Evolutionary conservation across 1,284 basidiomycete genomes (phyloP).

Genomic region (Austroboletus niveus): DNA sequence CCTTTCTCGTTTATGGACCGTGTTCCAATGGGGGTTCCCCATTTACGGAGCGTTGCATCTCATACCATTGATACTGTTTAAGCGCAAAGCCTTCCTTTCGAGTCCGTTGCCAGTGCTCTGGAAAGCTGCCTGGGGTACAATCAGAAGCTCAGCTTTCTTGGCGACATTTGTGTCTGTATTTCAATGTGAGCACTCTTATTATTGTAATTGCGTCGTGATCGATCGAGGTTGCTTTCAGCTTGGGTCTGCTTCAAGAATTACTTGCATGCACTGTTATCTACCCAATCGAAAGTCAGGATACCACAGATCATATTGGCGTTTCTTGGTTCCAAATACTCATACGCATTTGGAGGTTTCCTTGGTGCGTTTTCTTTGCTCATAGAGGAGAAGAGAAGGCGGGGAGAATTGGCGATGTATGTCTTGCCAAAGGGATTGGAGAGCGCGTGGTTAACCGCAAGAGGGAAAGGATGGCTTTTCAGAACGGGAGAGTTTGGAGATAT

Average conservation of each 20-base stretch:
- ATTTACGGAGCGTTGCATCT: slow-evolving; percentile 91
- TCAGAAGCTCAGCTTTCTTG: slow-evolving; percentile 87
- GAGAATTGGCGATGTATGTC: slow-evolving; percentile 93
- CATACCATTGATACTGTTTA: slow-evolving; percentile 82
- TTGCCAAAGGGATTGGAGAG: slow-evolving; percentile 90
- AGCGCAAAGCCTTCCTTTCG: slow-evolving; percentile 56
- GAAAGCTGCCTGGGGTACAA: slow-evolving; percentile 69
- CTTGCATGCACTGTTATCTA: slow-evolving; percentile 49
- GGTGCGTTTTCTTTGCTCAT: slow-evolving; percentile 81
- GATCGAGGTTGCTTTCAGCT: slow-evolving; percentile 38
- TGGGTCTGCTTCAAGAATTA: slow-evolving; percentile 76
- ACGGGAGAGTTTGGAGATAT: slow-evolving; percentile 70
- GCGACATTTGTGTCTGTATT: slow-evolving; percentile 84
- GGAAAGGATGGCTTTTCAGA: slow-evolving; percentile 75
- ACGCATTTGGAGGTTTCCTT: slow-evolving; percentile 75
- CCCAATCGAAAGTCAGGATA: slow-evolving; percentile 39
- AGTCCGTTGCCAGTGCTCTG: slow-evolving; percentile 65
- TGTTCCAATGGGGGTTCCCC: slow-evolving; percentile 84
- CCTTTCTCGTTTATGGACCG: slow-evolving; percentile 74
- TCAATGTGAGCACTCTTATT: slow-evolving; percentile 56
- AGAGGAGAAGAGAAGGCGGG: slow-evolving; percentile 80
- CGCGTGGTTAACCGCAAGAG: slow-evolving; percentile 78
- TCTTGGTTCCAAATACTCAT: slow-evolving; percentile 68
- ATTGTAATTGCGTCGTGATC: background rate
- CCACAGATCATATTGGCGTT: slow-evolving; percentile 51